Evolutionary conservation across 1,284 basidiomycete genomes (phyloP), one percentile per base, ranked within the genome.

Genomic region (Ganoderma meredithae): DNA sequence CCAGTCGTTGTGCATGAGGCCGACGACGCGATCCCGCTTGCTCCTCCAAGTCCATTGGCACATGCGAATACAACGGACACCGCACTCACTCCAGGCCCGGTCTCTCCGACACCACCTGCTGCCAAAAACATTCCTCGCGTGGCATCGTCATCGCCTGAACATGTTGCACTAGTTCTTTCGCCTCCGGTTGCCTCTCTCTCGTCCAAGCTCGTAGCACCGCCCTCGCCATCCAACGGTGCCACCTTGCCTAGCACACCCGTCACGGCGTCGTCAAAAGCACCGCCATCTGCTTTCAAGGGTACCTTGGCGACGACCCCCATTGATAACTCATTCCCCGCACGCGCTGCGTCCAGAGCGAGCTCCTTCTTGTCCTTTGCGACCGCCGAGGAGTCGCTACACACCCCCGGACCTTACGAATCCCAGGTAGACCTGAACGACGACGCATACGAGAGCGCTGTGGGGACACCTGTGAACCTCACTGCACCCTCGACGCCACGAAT

Each of bases 281-380:
- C 76, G 5, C 78, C 78, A 0, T 76, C 78, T 10, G 72, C 79
- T n/a, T 79, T 77, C 76, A 76, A 70, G 58, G 36, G 39, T 7
- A 15, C 31, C 25, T 71, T 67, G 40, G 58, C 71, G 22, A 64
- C 73, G n/a, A 52, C 69, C 10, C 49, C 71, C 4, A 52, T 67
- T 8, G 65, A 41, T 7, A 62, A 56, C 8, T 70, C 72, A 39
- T 67, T 65, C 8, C 66, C 69, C 1, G 31, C 62, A 3, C 74
- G 76, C 22, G 63, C 75, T 3, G 74, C 69, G 39, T 81, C 80
- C 2, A 75, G 79, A 31, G 74, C 79, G 31, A 80, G 78, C 70
- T 79, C 78, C 1, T 65, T 73, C 44, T 69, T 74, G 41, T 75
- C 80, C 8, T 81, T 77, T 65, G 76, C 74, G 10, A 80, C 80